Evolutionary conservation across 202 grass and related monocot genomes (phyloP), one percentile per base, ranked within the genome.

Genomic region (Schoenoplectus triqueter): DNA sequence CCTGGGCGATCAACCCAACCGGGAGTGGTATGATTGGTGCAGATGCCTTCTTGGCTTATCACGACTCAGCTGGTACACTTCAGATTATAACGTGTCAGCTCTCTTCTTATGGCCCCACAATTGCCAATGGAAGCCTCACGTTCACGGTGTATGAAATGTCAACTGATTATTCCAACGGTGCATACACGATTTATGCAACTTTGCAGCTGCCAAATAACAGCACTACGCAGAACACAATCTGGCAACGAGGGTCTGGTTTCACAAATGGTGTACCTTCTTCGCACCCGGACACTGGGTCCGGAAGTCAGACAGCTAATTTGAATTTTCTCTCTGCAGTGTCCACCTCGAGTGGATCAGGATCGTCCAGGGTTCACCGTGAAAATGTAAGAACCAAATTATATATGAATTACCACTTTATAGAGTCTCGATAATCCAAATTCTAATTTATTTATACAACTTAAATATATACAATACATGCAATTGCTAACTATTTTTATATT

Each of bases 1-100:
- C 31, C 46, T 97, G 95, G 95, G 95, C 83, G 15, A 88, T 95
- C 89, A 98, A 98, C 89, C 73, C 92, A 3, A 3, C 17, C 2
- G 0, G 3, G 51, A 0, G 0, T 49, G 0, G 9, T 65, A 98
- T 98, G 95, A 0, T 0, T 3, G 87, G 87, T 14, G 85, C 89
- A 62, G 82, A 87, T 64, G 91, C 92, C 51, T 86, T 98, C 91
- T 40, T 98, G 78, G 92, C 90, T 3, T 92, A 89, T 64, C 89
- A 90, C 1, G 56, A 73, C 81, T 44, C 73, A 48, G 20, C 1
- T 60, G 90, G 93, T 68, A 62, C 0, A 8, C 31, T 87, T 0
- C 66, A 85, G 44, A 10, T 94, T 2, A 84, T 90, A 48, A 44
- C 66, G 14, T 83, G 87, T 40, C 0, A 48, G 8, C 65, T 98